Percentiles rank a stretch among this genome's conserved stretches.
These are phyloP conservation scores for Phalaenopsis hybrid DNA, from an alignment of 116 monocot genomes.

Conservation along the genomic window DNA sequence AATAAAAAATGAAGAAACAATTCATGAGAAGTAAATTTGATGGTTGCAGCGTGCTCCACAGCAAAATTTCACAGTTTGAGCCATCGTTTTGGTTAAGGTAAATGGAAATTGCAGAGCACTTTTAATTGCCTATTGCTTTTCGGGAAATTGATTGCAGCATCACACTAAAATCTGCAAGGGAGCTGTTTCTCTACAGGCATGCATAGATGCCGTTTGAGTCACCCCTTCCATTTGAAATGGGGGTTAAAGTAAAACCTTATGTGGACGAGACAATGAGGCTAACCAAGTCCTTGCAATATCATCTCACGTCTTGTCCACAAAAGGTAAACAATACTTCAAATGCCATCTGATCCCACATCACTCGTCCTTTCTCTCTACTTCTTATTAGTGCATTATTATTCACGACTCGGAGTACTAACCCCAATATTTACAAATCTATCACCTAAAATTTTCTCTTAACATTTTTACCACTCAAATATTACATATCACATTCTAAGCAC, in stretches of 20 bases:
- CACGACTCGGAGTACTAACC: not conserved
- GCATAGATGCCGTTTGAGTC: not conserved
- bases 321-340: not conserved
- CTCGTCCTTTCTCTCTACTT: not conserved
- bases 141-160: not conserved
- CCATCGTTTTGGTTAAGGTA: not conserved
- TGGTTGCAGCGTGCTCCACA: not conserved
- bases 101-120: not conserved
- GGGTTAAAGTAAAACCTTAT: not conserved
- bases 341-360: not conserved
- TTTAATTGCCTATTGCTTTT: not conserved
- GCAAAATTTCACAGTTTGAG: not conserved
- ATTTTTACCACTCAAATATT: too few species aligned
- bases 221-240: not conserved
- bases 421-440: not conserved
- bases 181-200: not conserved
- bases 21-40: too few species aligned
- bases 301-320: not conserved
- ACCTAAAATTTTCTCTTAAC: too few species aligned
- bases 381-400: constrained; percentile 2
- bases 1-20: too few species aligned
- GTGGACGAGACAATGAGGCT: not conserved
- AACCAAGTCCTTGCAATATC: not conserved
- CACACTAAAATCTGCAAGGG: not conserved
- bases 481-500: too few species aligned